Conservation (phyloP, 306 rosid genomes). For the Prunus campanulata region DNA sequence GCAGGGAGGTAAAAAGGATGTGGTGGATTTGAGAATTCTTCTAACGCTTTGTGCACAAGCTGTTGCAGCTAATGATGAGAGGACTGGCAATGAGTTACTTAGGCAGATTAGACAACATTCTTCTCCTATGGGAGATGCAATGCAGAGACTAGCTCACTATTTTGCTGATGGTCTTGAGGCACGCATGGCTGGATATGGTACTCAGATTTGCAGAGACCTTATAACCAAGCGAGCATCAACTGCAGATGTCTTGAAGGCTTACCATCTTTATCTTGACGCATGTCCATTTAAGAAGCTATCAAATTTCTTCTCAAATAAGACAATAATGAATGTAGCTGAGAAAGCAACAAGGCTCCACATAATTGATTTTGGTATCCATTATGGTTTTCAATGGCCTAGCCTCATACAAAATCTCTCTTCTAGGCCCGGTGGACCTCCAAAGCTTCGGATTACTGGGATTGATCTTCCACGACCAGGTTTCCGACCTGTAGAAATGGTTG, state of each 20-base stretch:
- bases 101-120: slow-evolving; percentile 39
- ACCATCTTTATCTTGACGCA: slow-evolving; percentile 35
- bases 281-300: slow-evolving; percentile 40
- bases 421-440: slow-evolving; percentile 37
- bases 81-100: slow-evolving; percentile 24
- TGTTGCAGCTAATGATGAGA: slow-evolving; percentile 30
- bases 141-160: slow-evolving; percentile 39
- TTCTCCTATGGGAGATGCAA: slow-evolving; percentile 31
- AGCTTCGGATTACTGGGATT: slow-evolving; percentile 38
- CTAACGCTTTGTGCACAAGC: slow-evolving; percentile 41
- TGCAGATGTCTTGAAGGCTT: slow-evolving; percentile 39
- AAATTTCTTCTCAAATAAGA: slow-evolving; percentile 33
- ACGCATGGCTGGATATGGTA: slow-evolving; percentile 37
- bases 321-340: slow-evolving; percentile 34
- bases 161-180: slow-evolving; percentile 46
- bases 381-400: slow-evolving; percentile 43
- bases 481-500: slow-evolving; percentile 35
- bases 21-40: slow-evolving; percentile 39
- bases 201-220: slow-evolving; percentile 32
- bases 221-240: slow-evolving; percentile 35
- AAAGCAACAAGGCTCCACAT: slow-evolving; percentile 38
- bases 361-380: slow-evolving; percentile 35
- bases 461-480: slow-evolving; percentile 43
- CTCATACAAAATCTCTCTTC: slow-evolving; percentile 27
- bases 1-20: slow-evolving; percentile 29